phyloP scores from a whole-genome alignment of 2,329 filamentous ascomycete genomes.

The Trichocomaceae sp. region DNA sequence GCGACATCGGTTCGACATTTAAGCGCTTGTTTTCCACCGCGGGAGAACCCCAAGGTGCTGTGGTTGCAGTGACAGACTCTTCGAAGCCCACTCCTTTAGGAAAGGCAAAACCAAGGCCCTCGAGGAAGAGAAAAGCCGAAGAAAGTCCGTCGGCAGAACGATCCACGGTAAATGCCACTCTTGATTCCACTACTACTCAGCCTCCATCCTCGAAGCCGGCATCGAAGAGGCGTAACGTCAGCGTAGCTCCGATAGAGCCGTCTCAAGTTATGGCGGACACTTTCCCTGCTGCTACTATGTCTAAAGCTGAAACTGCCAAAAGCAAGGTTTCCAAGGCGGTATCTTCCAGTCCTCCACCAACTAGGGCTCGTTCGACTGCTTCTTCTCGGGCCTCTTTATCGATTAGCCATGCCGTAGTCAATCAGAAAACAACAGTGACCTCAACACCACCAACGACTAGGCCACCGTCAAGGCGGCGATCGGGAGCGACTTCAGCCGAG shows the following conservation, averaged over 20 bases:
- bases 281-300: background rate
- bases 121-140: slow-evolving; percentile 52
- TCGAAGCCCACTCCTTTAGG: slow-evolving; percentile 4
- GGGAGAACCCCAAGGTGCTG: slow-evolving; percentile 20
- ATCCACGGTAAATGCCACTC: background rate
- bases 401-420: slow-evolving; percentile 12
- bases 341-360: slow-evolving; percentile 10
- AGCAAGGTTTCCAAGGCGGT: background rate
- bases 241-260: slow-evolving; percentile 10
- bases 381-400: slow-evolving; percentile 3
- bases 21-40: slow-evolving; percentile 30
- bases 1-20: slow-evolving; percentile 33
- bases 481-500: slow-evolving; percentile 24
- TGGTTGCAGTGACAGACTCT: slow-evolving; percentile 14
- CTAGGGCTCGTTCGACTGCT: slow-evolving; percentile 8
- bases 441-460: slow-evolving; percentile 26
- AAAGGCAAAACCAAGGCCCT: slow-evolving; percentile 23
- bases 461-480: slow-evolving; percentile 29
- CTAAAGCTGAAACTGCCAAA: background rate
- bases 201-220: slow-evolving; percentile 6
- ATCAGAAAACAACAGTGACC: slow-evolving; percentile 17
- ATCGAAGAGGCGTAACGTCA: slow-evolving; percentile 35
- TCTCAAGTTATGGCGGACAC: background rate
- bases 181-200: background rate
- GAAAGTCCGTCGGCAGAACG: slow-evolving; percentile 21